These are phyloP conservation scores for Cyclotella sp. DNA, from an alignment of 108 stramenopile species.

Conservation along the genomic window DNA sequence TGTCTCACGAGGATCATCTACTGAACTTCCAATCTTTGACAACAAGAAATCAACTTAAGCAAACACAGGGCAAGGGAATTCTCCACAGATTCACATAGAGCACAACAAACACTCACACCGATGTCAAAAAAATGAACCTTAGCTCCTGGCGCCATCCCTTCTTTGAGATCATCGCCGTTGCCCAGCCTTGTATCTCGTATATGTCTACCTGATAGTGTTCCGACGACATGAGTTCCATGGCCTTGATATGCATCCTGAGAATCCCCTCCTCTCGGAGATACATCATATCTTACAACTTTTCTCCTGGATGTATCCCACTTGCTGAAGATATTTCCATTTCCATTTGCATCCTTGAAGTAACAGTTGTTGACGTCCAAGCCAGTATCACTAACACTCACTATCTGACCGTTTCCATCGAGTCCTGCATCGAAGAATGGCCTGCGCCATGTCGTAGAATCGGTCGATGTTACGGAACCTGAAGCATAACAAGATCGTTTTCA, in stretches of 20 bases:
- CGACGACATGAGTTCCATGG: constrained; percentile 61
- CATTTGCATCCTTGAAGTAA: constrained; percentile 49
- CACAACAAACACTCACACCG: constrained; percentile 10
- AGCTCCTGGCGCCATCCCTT: constrained; percentile 49
- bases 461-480: not conserved
- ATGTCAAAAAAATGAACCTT: constrained; percentile 56
- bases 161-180: constrained; percentile 36
- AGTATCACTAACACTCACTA: constrained; percentile 53
- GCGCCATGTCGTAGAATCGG: constrained; percentile 15
- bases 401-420: constrained; percentile 49
- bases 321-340: constrained; percentile 24
- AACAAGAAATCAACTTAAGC: not conserved
- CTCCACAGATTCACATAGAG: not conserved
- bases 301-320: constrained; percentile 29
- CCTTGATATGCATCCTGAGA: constrained; percentile 35
- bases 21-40: constrained; percentile 9
- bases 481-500: too few relatives aligned
- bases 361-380: constrained; percentile 50
- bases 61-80: not conserved
- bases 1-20: constrained; percentile 28
- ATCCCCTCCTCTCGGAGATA: constrained; percentile 27
- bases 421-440: constrained; percentile 45
- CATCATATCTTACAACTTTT: constrained; percentile 53
- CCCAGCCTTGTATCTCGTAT: constrained; percentile 3
- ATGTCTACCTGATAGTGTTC: constrained; percentile 44